Evolutionary conservation across 129 eudicot species (phyloP), one percentile per base, ranked within the genome.

Genomic region (Arctium lappa): DNA sequence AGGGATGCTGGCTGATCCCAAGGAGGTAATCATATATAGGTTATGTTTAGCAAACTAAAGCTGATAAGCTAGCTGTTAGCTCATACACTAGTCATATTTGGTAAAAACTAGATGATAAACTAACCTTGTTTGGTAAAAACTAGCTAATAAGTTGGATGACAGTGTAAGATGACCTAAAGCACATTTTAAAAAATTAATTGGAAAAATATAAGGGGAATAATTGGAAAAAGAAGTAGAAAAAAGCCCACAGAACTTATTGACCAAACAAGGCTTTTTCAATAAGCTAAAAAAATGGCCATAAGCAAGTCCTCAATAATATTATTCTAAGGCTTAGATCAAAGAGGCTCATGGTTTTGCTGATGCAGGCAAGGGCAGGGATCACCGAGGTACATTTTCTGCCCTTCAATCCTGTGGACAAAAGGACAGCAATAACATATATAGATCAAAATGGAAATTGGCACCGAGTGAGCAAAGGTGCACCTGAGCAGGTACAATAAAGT

Each of bases 401-500:
- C 8, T 93, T 93, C 70, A 89, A 93, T 81, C 97, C 97, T 1
- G 97, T 93, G 66, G 96, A 88, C 12, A 93, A 93, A 89, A 92
- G 97, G 40, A 93, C 97, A 34, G 97, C 97, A 18, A 91, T 93
- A 60, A 93, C 97, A 16, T 93, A 93, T 80, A 81, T 85, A 10
- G 97, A 93, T 69, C 44, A 60, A 39, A 75, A 48, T 18, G 97
- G 94, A 56, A 78, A 91, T 72, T 93, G 97, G 97, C 89, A 91
- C 37, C 87, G 97, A 42, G 92, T 83, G 33, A 93, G 97, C 89
- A 93, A 93, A 88, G 97, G 97, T 50, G 97, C 97, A 74, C 97
- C 97, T 3, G 97, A 93, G 79, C 97, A 93, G 97, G 97, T 93
- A 83, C 68, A 70, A 29, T 85, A 37, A 68, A 22, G 13, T 74